Base-by-base conservation (phyloP, 306 rosid species). In the Castanopsis chinensis region DNA sequence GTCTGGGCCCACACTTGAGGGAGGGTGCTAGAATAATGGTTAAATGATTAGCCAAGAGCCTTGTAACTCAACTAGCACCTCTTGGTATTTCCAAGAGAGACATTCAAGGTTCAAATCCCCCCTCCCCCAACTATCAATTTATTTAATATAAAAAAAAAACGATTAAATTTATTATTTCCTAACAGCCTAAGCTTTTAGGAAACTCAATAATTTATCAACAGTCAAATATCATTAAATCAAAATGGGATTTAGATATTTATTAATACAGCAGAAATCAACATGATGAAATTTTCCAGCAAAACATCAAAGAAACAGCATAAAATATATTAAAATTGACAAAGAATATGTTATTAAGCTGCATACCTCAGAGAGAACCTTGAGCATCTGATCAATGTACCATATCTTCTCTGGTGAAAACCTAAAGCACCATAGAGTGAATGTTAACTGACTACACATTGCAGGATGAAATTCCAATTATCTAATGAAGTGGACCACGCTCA, bases 361-460 rank as follows among this genome's bases (percentile, higher is more conserved):
- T 95, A 95, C 99, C 99, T 95, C 98, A 60, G 93, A 86, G 79
- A 95, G 93, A 93, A 95, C 99, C 90, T 90, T 93, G 45, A 95
- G 97, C 99, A 95, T 95, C 91, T 90, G 97, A 85, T 95, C 97
- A 67, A 95, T 88, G 87, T 95, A 95, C 99, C 99, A 95, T 73
- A 95, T 91, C 92, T 93, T 95, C 91, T 93, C 97, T 0, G 90
- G 94, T 84, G 99, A 90, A 89, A 91, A 91, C 94, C 99, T 95
- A 84, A 79, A 87, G 72, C 87, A 80, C 49, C 80, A 92, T 75
- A 33, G 32, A 72, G 73, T 73, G 80, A 80, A 71, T 73, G 76
- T 76, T 70, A 64, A 84, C 87, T 78, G 85, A 79, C 58, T 37
- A 78, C 37, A 71, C 41, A 63, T 78, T 49, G 65, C 35, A 59